phyloP scores from a whole-genome alignment of 805 yeast genomes.

The Wickerhamomyces chaumierensis region DNA sequence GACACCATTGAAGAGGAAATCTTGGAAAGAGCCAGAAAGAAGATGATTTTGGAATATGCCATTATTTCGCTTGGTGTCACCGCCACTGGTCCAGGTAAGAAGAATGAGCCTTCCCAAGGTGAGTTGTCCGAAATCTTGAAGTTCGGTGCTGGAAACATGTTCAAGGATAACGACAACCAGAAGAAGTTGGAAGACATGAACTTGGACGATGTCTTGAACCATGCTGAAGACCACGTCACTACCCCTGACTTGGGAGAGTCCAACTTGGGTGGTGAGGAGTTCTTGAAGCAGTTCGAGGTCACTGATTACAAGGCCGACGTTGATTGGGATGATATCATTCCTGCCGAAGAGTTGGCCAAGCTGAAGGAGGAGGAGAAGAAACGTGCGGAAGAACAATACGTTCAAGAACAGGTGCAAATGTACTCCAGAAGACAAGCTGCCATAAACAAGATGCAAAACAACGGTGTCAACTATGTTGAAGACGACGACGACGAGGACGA shows the following conservation, averaged over 20 bases:
- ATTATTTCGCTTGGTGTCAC: conserved; percentile 93
- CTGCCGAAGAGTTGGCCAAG: conserved; percentile 81
- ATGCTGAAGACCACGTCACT: conserved; percentile 95
- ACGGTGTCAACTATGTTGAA: conserved; percentile 28
- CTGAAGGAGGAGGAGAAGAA: conserved; percentile 87
- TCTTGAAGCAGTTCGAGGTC: conserved; percentile 92
- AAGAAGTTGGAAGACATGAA: conserved; percentile 91
- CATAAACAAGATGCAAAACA: conserved; percentile 44
- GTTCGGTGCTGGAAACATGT: conserved; percentile 98
- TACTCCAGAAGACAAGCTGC: conserved; percentile 74
- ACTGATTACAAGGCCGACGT: conserved; percentile 98
- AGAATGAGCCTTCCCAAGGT: conserved; percentile 67
- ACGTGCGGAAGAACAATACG: conserved; percentile 72
- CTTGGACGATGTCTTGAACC: conserved; percentile 88
- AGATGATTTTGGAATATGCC: conserved; percentile 97
- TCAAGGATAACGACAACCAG: conserved; percentile 89
- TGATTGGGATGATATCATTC: conserved; percentile 98
- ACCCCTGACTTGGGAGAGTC: conserved; percentile 96
- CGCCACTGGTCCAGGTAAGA: conserved; percentile 40
- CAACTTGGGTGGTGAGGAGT: conserved; percentile 97
- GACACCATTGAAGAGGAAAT: conserved; percentile 98
- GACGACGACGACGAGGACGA: conserved; percentile 28
- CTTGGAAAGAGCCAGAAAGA: conserved; percentile 89
- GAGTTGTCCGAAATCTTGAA: conserved; percentile 89
- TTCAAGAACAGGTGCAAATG: conserved; percentile 85